Evolutionary conservation across 1,284 basidiomycete genomes (phyloP), one percentile per base, ranked within the genome.

Genomic region (Gymnopus androsaceus): DNA sequence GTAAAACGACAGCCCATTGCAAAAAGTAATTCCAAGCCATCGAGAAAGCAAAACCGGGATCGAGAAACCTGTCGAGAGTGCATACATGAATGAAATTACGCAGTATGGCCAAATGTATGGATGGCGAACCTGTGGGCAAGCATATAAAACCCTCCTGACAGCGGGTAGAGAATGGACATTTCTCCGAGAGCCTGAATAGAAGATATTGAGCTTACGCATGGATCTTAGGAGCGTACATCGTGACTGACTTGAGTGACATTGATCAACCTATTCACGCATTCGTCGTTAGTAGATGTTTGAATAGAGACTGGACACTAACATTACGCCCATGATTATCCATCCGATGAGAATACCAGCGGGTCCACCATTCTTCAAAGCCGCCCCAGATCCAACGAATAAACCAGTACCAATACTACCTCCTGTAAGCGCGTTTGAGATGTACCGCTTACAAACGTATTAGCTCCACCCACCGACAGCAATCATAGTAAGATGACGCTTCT

Each of bases 361-460:
- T 15, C 76, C 76, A 46, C 75, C 75, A 19, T 52, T 62, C 33
- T 66, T 63, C 19, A 78, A 64, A 27, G 75, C 73, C 14, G 66
- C 63, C 12, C 80, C 80, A 25, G 79, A 79, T 59, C 79, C 80
- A 51, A 82, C 77, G 65, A 82, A 82, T 27, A 82, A 73, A 66
- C 79, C 79, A 55, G 78, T 80, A 57, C 79, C 79, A 34, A 81
- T 80, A 58, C 75, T 78, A 9, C 79, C 78, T 57, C 78, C 80
- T 71, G 14, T 3, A 15, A n/a, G 17, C n/a, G n/a, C n/a, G n/a
- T n/a, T n/a, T 12, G 37, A 30, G 31, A 40, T n/a, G n/a, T n/a
- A n/a, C n/a, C 8, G 31, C 37, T 6, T 41, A n/a, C 4, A 4
- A n/a, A 38, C 25, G 31, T 6, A 12, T 3, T 37, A 38, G 3